Conservation (phyloP, 352 stramenopile genomes). For the Phytopythium ostracodes region DNA sequence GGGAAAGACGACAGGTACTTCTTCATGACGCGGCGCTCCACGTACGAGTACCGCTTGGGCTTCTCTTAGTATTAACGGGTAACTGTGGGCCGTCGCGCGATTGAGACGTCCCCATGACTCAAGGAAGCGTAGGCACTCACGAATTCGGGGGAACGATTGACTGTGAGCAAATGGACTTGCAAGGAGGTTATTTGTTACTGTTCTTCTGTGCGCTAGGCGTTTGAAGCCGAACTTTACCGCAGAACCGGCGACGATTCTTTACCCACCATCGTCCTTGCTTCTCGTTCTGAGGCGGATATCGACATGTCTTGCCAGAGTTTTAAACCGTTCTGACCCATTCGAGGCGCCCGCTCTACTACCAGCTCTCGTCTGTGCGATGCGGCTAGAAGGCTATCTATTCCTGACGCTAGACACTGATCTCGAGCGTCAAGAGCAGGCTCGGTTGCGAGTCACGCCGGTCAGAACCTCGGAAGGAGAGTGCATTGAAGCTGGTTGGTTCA, state of each 20-base stretch:
- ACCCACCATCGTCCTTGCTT: background rate
- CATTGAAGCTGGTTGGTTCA: no score
- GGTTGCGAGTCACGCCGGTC: no score
- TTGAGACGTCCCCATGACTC: conserved; percentile 15
- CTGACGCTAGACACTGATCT: no score
- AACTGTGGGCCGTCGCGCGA: conserved; percentile 9
- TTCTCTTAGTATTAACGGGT: conserved; percentile 7
- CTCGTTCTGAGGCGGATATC: background rate
- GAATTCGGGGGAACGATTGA: conserved; percentile 1
- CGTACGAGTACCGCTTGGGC: conserved; percentile 23
- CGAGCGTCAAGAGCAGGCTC: no score
- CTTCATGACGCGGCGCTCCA: conserved; percentile 31
- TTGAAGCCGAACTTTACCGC: background rate
- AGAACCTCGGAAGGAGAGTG: no score
- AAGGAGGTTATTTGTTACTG: no score
- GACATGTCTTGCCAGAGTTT: background rate
- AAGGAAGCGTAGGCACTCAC: background rate
- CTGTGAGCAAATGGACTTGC: background rate
- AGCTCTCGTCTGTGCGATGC: background rate
- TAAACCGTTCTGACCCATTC: background rate
- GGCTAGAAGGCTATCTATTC: no score
- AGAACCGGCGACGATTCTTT: background rate
- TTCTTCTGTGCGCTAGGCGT: background rate
- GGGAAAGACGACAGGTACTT: conserved; percentile 37
- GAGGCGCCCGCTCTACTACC: background rate